Percentiles rank a stretch among this genome's conserved stretches.
Conservation (phyloP, 768 basidiomycete genomes). For the Pisolithus sp. region DNA sequence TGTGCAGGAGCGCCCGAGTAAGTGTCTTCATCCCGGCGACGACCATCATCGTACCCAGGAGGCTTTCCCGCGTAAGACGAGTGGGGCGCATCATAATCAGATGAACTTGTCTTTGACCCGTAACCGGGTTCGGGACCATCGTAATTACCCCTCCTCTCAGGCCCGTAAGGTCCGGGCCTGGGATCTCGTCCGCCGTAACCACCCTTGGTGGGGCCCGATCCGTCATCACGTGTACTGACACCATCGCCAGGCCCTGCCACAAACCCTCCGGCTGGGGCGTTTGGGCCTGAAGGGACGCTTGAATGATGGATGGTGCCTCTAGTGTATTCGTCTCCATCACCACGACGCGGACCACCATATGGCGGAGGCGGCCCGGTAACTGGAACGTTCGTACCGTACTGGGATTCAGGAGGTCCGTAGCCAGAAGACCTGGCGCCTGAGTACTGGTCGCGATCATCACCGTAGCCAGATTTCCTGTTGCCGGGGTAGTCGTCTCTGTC, state of each 20-base stretch:
- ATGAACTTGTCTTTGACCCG: not conserved
- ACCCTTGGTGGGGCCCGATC: not conserved
- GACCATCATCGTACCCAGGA: not conserved
- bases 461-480: too few relatives aligned
- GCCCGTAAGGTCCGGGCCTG: not conserved
- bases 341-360: not conserved
- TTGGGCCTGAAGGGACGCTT: not conserved
- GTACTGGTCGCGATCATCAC: too few relatives aligned
- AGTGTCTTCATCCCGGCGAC: not conserved
- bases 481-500: too few relatives aligned
- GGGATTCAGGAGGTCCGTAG: not conserved
- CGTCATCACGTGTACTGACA: not conserved
- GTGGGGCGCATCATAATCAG: not conserved
- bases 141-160: not conserved
- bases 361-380: not conserved
- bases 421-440: not conserved
- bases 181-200: not conserved
- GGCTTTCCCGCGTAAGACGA: not conserved
- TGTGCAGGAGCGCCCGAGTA: not conserved
- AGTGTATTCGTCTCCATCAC: not conserved
- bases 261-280: not conserved
- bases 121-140: not conserved
- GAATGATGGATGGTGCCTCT: not conserved
- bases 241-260: not conserved
- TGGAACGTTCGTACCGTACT: not conserved